Base-by-base conservation (phyloP, 2,329 filamentous ascomycete species). In the Acrodontium crateriforme region DNA sequence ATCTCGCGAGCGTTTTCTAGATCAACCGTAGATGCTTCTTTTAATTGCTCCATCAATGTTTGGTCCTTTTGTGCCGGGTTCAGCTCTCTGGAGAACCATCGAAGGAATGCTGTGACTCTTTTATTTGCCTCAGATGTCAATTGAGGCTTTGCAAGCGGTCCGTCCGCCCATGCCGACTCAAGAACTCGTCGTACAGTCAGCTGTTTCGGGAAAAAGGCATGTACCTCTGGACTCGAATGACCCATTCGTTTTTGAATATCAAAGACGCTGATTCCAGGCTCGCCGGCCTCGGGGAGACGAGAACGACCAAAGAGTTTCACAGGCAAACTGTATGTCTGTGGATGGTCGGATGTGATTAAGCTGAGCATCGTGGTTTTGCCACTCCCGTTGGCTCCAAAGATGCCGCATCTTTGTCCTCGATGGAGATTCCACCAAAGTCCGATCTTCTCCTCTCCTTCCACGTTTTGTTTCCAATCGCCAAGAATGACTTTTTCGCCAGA, bases 351-450 rank as follows among this genome's bases (percentile, higher is more conserved):
- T 34, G 82, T 91, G 34, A 98, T 79, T 5, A 98, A 66, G 4
- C 84, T 89, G 16, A 95, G 69, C 20, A 98, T 67, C 0, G 89
- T 98, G 0, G 89, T 98, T 60, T 98, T 98, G 11, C 89, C 89
- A 1, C 83, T 93, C 14, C 69, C 89, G 44, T 98, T 95, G 17
- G 85, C 78, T 0, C 89, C 89, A 47, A 98, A 89, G 11, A 95
- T 70, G 3, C 81, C 87, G 79, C 84, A 93, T 37, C 85, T 73
- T 50, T 94, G 74, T 14, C 87, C 85, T 28, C 78, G 71, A 20
- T 74, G 71, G 14, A 95, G 75, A 1, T 69, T 80, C 83, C 89
- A 94, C 47, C 77, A 67, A 5, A 95, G 60, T 0, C 87, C 87
- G 16, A 36, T 12, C 15, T 24, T 31, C 11, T 55, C 40, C 25